Percentiles rank a stretch among this genome's conserved stretches.
These are phyloP conservation scores for Eucalyptus marginata DNA, from an alignment of 345 rosid species.

Conservation along the genomic window DNA sequence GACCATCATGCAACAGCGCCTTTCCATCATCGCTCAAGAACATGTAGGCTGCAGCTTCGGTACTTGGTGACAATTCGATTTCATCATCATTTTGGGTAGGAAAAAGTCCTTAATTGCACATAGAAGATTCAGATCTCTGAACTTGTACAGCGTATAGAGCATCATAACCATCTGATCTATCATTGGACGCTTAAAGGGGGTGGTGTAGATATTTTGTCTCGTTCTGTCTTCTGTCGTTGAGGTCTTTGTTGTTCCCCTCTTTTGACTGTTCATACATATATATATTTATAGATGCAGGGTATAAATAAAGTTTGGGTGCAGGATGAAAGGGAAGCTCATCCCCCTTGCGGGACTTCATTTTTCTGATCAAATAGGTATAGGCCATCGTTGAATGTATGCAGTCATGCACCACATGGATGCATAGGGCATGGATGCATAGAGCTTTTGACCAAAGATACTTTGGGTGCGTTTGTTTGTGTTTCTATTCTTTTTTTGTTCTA, in stretches of 20 bases:
- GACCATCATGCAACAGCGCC: slow-evolving; percentile 51
- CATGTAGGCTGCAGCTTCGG: slow-evolving; percentile 97
- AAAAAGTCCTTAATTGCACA: slow-evolving; percentile 27
- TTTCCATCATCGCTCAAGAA: slow-evolving; percentile 58
- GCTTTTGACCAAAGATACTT: not conserved
- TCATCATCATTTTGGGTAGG: not conserved
- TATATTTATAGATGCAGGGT: not conserved
- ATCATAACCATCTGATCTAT: no score
- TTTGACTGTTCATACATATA: no score
- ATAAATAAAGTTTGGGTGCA: not conserved
- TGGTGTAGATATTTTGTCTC: no score
- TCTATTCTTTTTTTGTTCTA: no score
- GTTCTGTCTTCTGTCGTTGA: no score
- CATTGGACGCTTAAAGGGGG: no score
- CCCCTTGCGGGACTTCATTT: not conserved
- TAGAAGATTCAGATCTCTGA: slow-evolving; percentile 11
- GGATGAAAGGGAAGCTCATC: not conserved
- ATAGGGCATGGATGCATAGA: no score
- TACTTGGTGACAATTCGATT: slow-evolving; percentile 29
- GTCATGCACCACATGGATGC: not conserved
- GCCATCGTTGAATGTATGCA: not conserved
- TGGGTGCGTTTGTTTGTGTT: no score
- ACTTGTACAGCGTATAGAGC: slow-evolving; percentile 17
- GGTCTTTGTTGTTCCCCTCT: no score
- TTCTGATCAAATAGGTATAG: not conserved